These are phyloP conservation scores for Pouteria glomerata DNA, from an alignment of 148 eudicot genomes.

Conservation along the genomic window DNA sequence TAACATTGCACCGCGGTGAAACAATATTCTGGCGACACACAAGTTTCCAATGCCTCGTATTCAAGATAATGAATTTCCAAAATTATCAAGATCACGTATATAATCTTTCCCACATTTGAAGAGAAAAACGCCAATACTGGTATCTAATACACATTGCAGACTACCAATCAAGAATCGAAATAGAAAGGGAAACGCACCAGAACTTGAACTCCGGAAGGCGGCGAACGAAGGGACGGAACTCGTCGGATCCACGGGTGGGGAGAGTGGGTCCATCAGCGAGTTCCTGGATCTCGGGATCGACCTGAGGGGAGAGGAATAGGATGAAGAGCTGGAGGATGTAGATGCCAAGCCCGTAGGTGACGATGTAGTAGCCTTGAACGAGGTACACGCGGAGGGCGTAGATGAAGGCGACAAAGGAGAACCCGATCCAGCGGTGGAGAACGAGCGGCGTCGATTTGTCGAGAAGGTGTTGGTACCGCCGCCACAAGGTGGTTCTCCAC, in stretches of 20 bases:
- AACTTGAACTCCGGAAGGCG: conserved; percentile 60
- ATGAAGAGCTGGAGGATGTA: conserved; percentile 44
- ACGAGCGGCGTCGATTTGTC: conserved; percentile 47
- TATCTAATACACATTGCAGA: background rate
- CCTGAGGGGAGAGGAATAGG: conserved; percentile 50
- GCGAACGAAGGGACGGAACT: conserved; percentile 57
- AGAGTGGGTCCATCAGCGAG: conserved; percentile 38
- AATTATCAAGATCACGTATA: background rate
- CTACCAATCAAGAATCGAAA: background rate
- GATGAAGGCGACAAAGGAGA: conserved; percentile 19
- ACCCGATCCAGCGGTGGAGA: conserved; percentile 48
- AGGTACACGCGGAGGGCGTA: conserved; percentile 47
- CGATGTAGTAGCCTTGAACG: conserved; percentile 40
- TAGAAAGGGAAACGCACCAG: conserved; percentile 24
- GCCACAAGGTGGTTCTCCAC: conserved; percentile 20
- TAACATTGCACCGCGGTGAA: background rate
- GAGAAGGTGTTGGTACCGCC: conserved; percentile 44
- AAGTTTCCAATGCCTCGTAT: too few relatives aligned
- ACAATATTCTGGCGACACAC: background rate
- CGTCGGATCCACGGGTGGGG: conserved; percentile 49
- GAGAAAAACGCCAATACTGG: background rate
- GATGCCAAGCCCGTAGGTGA: conserved; percentile 51
- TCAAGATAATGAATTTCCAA: background rate
- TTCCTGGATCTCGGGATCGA: conserved; percentile 42
- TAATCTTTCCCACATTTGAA: background rate